Evolutionary conservation across 495 filamentous ascomycete species (phyloP).

Genomic region (Chaetomidium leptoderma): DNA sequence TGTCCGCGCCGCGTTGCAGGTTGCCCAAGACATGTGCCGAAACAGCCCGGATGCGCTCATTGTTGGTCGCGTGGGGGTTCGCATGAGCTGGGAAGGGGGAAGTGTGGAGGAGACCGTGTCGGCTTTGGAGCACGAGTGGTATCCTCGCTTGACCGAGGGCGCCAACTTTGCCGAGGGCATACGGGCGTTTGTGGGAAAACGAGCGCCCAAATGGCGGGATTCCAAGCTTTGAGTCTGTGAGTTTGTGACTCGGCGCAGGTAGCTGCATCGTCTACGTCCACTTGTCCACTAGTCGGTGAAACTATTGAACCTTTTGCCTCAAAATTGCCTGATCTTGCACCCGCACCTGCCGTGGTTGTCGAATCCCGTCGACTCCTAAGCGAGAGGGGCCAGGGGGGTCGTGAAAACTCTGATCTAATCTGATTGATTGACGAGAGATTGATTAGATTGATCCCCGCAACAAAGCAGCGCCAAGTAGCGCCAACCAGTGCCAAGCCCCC

Average conservation of each 20-base stretch:
- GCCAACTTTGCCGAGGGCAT: conserved; percentile 63
- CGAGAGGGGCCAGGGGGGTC: not conserved
- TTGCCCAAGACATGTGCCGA: conserved; percentile 48
- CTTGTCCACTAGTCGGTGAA: not conserved
- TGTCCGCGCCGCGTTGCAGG: conserved; percentile 43
- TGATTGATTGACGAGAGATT: conserved; percentile 25
- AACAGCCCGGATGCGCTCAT: conserved; percentile 72
- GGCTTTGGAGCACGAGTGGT: conserved; percentile 53
- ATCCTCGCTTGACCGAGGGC: conserved; percentile 47
- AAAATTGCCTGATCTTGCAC: too few species aligned
- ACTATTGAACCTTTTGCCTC: conserved; percentile 21
- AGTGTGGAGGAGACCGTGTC: conserved; percentile 60
- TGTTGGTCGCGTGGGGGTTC: conserved; percentile 60
- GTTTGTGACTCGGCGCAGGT: too few species aligned
- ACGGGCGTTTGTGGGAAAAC: conserved; percentile 62
- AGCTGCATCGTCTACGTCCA: too few species aligned
- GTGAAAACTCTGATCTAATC: conserved; percentile 22
- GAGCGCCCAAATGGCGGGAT: conserved; percentile 51
- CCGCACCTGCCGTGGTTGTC: not conserved
- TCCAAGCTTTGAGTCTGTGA: too few species aligned
- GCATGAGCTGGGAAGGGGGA: conserved; percentile 60
- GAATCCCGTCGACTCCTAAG: conserved; percentile 5
- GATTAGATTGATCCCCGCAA: conserved; percentile 20
- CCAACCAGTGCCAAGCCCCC: not conserved
- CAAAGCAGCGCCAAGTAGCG: too few species aligned